Evolutionary conservation across 1,139 yeast genomes (phyloP).

Genomic region (Candida mesenterica): DNA sequence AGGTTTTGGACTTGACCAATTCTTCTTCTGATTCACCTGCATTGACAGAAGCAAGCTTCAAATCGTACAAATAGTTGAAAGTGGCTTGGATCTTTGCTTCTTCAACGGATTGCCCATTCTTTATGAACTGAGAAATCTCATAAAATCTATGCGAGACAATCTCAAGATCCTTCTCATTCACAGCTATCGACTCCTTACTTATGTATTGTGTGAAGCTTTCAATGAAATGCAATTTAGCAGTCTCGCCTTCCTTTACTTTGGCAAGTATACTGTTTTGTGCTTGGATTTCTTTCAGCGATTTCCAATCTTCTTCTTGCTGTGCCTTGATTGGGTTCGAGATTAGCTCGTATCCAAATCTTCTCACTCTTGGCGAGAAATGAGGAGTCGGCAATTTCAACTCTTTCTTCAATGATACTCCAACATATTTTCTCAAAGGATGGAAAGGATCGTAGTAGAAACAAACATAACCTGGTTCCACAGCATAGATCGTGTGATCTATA

Average conservation of each 20-base stretch:
- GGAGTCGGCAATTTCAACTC: conserved; percentile 75
- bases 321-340: conserved; percentile 53
- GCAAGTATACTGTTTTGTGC: conserved; percentile 51
- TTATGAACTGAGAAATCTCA: conserved; percentile 33
- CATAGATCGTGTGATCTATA: conserved; percentile 88
- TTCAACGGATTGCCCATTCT: conserved; percentile 31
- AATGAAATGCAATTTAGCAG: conserved; percentile 29
- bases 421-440: conserved; percentile 88
- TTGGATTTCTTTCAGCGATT: conserved; percentile 62
- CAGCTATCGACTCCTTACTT: conserved; percentile 1
- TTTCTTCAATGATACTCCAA: conserved; percentile 76
- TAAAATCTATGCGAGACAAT: conserved; percentile 53
- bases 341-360: conserved; percentile 77
- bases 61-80: conserved; percentile 47
- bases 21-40: conserved; percentile 37
- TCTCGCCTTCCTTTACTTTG: conserved; percentile 22
- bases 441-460: conserved; percentile 93
- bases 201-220: conserved; percentile 4
- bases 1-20: conserved; percentile 1
- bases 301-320: conserved; percentile 51
- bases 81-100: conserved; percentile 63
- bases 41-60: conserved; percentile 42
- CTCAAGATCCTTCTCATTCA: conserved; percentile 29
- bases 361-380: conserved; percentile 80
- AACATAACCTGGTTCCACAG: conserved; percentile 90